Percentiles rank a stretch among this genome's conserved stretches.
Evolutionary conservation across 2,329 filamentous ascomycete species (phyloP).

Genomic region (Xylariaceae sp.): DNA sequence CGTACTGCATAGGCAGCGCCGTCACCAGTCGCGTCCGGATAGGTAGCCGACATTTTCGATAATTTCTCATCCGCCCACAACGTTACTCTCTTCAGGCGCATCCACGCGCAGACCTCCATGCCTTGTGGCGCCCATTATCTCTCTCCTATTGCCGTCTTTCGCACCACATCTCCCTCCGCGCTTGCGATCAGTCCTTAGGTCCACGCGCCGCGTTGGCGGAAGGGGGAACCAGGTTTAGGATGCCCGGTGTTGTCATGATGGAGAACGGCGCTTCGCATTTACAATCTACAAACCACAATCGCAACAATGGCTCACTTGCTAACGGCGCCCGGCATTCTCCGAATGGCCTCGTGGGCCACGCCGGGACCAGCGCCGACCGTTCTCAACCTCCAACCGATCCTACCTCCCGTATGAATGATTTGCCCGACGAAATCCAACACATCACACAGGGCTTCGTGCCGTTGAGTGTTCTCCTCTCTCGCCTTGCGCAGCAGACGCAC

Average conservation of each 20-base stretch:
- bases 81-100: slow-evolving; percentile 4
- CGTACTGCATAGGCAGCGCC: background rate
- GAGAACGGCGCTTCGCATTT: slow-evolving; percentile 52
- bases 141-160: slow-evolving; percentile 5
- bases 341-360: slow-evolving; percentile 21
- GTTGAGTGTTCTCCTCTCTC: slow-evolving; percentile 67
- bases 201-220: slow-evolving; percentile 33
- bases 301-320: slow-evolving; percentile 42
- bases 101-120: slow-evolving; percentile 15
- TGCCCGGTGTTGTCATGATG: slow-evolving; percentile 54
- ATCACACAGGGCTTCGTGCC: slow-evolving; percentile 74
- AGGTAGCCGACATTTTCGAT: background rate
- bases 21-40: slow-evolving; percentile 4
- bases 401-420: slow-evolving; percentile 48
- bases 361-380: slow-evolving; percentile 25
- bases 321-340: slow-evolving; percentile 27
- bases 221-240: slow-evolving; percentile 36
- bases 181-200: slow-evolving; percentile 13
- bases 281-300: slow-evolving; percentile 53
- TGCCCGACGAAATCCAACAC: slow-evolving; percentile 62
- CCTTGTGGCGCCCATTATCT: slow-evolving; percentile 18
- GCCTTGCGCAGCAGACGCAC: slow-evolving; percentile 79
- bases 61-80: background rate
- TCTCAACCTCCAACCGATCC: slow-evolving; percentile 7
- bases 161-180: slow-evolving; percentile 6